phyloP scores from a whole-genome alignment of 495 filamentous ascomycete species.

The Daldinia loculata region DNA sequence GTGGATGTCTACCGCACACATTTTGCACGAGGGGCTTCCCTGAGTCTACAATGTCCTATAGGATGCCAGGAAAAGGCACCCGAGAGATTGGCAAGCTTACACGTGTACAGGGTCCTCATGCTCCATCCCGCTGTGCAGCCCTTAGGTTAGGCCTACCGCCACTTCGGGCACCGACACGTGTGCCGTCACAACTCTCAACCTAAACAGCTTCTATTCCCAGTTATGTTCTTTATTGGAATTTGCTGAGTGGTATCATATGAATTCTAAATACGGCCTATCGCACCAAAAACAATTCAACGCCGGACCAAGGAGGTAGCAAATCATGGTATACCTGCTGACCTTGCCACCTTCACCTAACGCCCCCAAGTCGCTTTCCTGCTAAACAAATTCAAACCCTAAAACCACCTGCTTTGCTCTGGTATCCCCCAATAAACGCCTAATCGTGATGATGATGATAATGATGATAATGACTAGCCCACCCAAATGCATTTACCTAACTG shows the following conservation, averaged over 20 bases:
- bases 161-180: slow-evolving; percentile 42
- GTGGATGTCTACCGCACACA: slow-evolving; percentile 8
- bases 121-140: slow-evolving; percentile 19
- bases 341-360: slow-evolving; percentile 24
- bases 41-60: slow-evolving; percentile 18
- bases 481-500: slow-evolving; percentile 22
- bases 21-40: slow-evolving; percentile 20
- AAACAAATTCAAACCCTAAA: slow-evolving; percentile 22
- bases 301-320: slow-evolving; percentile 16
- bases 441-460: slow-evolving; percentile 12
- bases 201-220: slow-evolving; percentile 25
- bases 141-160: slow-evolving; percentile 24
- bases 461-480: slow-evolving; percentile 28
- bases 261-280: slow-evolving; percentile 21
- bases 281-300: slow-evolving; percentile 1
- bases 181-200: slow-evolving; percentile 19
- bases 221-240: slow-evolving; percentile 10
- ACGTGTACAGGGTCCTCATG: slow-evolving; percentile 29
- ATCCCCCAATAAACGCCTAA: slow-evolving; percentile 31
- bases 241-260: slow-evolving; percentile 23
- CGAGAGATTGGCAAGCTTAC: slow-evolving; percentile 40
- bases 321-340: slow-evolving; percentile 24
- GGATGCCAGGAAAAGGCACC: slow-evolving; percentile 8
- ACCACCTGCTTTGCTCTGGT: slow-evolving; percentile 16
- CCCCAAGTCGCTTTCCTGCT: slow-evolving; percentile 14